These are phyloP conservation scores for Russula vinacea DNA, from an alignment of 768 basidiomycete species.

Conservation along the genomic window DNA sequence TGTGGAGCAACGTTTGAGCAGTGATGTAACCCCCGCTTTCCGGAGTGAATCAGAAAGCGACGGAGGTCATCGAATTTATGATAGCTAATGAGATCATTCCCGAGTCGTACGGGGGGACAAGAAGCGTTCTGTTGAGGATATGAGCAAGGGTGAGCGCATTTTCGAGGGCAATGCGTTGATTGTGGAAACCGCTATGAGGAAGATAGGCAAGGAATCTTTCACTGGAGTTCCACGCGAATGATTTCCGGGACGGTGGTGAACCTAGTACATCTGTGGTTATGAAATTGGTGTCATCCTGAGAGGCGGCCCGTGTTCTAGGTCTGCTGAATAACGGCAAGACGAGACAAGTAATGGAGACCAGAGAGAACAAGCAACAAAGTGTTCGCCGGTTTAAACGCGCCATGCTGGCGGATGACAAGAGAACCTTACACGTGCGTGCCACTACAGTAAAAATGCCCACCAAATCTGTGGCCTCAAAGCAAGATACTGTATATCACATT, in stretches of 20 bases:
- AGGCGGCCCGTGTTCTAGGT: neutral
- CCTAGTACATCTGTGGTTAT: neutral
- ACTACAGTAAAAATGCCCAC: neutral
- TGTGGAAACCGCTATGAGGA: conserved; percentile 83
- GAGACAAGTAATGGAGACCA: neutral
- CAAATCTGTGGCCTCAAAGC: neutral
- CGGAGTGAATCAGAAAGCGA: conserved; percentile 39
- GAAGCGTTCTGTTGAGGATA: conserved; percentile 70
- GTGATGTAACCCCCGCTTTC: conserved; percentile 51
- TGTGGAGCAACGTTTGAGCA: conserved; percentile 43
- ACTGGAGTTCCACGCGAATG: conserved; percentile 27
- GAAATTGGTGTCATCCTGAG: neutral
- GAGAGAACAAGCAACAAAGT: neutral
- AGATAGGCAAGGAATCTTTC: conserved; percentile 66
- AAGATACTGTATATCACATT: neutral
- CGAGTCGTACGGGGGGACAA: conserved; percentile 74
- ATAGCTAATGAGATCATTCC: conserved; percentile 58
- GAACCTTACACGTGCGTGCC: neutral
- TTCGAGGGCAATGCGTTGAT: conserved; percentile 82
- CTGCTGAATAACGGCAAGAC: neutral
- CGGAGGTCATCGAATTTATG: conserved; percentile 50
- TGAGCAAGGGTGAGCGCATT: conserved; percentile 74
- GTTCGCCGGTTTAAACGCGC: neutral
- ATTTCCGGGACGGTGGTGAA: neutral
- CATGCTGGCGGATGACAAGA: neutral